phyloP scores from a whole-genome alignment of 1,139 yeast species.

The Chernovozyma aurita region DNA sequence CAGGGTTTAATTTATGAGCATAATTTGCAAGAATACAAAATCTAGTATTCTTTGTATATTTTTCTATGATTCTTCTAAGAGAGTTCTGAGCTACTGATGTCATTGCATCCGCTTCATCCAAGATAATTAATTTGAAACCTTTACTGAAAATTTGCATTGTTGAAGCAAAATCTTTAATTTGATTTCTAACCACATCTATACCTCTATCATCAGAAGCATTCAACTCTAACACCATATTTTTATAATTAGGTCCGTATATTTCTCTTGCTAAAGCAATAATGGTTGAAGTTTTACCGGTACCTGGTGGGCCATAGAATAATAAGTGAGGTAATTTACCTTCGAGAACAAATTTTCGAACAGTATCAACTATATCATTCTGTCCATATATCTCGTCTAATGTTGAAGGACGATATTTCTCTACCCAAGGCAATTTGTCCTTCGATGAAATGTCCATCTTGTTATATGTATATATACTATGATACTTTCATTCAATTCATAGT shows the following conservation, averaged over 20 bases:
- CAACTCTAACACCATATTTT: constrained; percentile 86
- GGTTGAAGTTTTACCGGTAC: constrained; percentile 95
- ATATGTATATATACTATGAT: not conserved
- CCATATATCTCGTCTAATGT: constrained; percentile 85
- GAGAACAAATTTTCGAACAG: constrained; percentile 76
- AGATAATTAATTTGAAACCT: constrained; percentile 83
- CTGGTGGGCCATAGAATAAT: constrained; percentile 95
- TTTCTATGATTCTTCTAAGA: constrained; percentile 84
- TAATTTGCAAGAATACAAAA: constrained; percentile 96
- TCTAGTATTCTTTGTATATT: constrained; percentile 89
- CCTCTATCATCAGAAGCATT: constrained; percentile 88
- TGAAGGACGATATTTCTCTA: constrained; percentile 91
- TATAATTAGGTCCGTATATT: constrained; percentile 81
- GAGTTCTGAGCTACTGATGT: constrained; percentile 97
- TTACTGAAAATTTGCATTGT: constrained; percentile 84
- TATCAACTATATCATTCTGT: constrained; percentile 79
- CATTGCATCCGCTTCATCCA: constrained; percentile 99
- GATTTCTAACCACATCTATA: constrained; percentile 80
- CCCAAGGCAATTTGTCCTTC: constrained; percentile 50
- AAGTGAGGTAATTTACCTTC: constrained; percentile 86
- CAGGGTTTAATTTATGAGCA: constrained; percentile 93
- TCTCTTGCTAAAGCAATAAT: constrained; percentile 87
- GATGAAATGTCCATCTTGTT: not conserved
- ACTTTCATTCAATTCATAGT: not conserved
- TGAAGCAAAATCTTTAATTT: constrained; percentile 78